Conservation (phyloP, 768 basidiomycete genomes). For the Mycena capillaripes region DNA sequence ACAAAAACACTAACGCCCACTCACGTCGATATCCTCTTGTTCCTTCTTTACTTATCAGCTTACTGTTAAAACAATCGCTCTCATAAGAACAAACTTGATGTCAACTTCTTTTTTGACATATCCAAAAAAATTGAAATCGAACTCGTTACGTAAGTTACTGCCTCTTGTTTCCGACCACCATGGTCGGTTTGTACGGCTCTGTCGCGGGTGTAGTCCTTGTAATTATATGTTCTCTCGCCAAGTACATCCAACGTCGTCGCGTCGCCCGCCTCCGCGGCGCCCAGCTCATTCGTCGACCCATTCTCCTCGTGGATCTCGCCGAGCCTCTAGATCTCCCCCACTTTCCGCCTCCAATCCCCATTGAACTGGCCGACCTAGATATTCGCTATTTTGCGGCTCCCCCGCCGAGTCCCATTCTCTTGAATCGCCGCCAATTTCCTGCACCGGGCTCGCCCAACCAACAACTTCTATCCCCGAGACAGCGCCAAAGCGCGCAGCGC, state of each 20-base stretch:
- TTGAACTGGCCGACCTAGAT: conserved; percentile 1
- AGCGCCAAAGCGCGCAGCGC: conserved; percentile 22
- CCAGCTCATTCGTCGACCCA: not conserved
- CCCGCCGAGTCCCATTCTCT: not conserved
- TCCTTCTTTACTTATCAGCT: not conserved
- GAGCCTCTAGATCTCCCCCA: conserved; percentile 5
- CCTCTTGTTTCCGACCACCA: not conserved
- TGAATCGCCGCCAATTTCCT: conserved; percentile 1
- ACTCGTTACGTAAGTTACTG: no score
- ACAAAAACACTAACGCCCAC: not conserved
- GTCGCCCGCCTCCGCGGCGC: not conserved
- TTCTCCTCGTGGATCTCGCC: conserved; percentile 9
- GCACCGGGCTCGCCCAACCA: conserved; percentile 17
- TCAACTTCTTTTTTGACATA: no score
- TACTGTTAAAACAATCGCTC: not conserved
- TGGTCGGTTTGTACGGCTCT: not conserved
- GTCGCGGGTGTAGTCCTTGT: not conserved
- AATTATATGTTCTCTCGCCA: not conserved
- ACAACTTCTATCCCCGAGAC: conserved; percentile 27
- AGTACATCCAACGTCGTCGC: not conserved
- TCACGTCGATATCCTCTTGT: not conserved
- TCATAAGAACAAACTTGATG: no score
- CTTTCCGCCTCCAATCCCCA: conserved; percentile 5
- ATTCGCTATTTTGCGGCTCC: not conserved
- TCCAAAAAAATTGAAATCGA: no score